A percentile compares a stretch with the other conserved stretches of the same genome.
phyloP scores from a whole-genome alignment of 1,139 yeast genomes.

The Hyphopichia fennica region DNA sequence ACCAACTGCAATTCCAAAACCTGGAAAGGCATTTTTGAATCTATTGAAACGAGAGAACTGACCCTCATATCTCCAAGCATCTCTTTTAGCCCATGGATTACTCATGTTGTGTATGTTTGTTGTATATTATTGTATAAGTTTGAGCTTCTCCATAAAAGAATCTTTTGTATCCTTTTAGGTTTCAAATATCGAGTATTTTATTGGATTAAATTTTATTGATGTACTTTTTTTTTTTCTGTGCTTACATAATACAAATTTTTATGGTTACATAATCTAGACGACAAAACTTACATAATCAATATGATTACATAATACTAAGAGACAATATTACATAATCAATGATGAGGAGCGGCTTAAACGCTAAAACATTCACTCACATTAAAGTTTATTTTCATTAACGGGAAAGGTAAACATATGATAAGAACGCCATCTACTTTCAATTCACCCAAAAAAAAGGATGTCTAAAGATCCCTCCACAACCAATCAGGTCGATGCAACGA shows the following conservation, averaged over 20 bases:
- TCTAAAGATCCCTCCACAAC: too few species aligned
- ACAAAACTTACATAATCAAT: neutral
- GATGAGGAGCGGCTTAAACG: too few species aligned
- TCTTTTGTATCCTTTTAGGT: neutral
- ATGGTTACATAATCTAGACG: too few species aligned
- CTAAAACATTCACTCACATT: too few species aligned
- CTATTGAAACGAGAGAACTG: conserved; percentile 73
- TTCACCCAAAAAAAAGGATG: too few species aligned
- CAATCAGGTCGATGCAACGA: too few species aligned
- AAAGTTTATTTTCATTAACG: too few species aligned
- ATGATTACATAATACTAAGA: too few species aligned
- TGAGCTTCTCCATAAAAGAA: neutral
- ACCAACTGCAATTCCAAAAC: conserved; percentile 76
- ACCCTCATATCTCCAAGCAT: conserved; percentile 90
- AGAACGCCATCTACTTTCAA: too few species aligned
- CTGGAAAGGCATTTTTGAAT: conserved; percentile 77
- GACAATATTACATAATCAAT: too few species aligned
- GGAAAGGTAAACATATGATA: too few species aligned
- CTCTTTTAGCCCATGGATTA: conserved; percentile 65
- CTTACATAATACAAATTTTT: too few species aligned
- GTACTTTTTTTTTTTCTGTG: neutral
- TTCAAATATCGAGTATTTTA: neutral
- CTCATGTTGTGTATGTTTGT: conserved; percentile 17
- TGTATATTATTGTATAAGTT: neutral
- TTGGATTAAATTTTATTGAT: neutral